phyloP scores from a whole-genome alignment of 1,139 yeast species.

The Lodderomyces margitis region DNA sequence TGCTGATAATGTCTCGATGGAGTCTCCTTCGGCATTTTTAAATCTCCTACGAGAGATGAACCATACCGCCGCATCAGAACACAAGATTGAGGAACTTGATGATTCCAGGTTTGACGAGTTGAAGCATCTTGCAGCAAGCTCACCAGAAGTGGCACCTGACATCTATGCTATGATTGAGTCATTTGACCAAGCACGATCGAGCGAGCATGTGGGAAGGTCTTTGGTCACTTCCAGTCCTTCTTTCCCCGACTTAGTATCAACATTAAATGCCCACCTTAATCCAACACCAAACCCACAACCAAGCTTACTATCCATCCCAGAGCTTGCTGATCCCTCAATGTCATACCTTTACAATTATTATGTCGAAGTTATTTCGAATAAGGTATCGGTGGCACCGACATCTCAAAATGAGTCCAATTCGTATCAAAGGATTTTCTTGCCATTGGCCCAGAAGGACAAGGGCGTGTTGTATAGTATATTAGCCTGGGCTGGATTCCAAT shows the following conservation, averaged over 20 bases:
- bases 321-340: conserved; percentile 18
- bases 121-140: conserved; percentile 4
- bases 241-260: conserved; percentile 18
- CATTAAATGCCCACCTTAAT: conserved; percentile 16
- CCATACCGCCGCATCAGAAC: conserved; percentile 2
- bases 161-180: conserved; percentile 11
- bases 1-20: not conserved
- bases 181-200: conserved; percentile 2
- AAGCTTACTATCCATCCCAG: conserved; percentile 19
- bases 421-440: conserved; percentile 70
- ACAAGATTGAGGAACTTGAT: conserved; percentile 8
- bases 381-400: conserved; percentile 64
- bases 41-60: conserved; percentile 22
- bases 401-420: conserved; percentile 56
- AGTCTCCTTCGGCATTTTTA: conserved; percentile 21
- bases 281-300: conserved; percentile 18
- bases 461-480: conserved; percentile 69
- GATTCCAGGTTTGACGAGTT: conserved; percentile 10
- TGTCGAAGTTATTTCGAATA: conserved; percentile 54
- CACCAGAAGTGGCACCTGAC: conserved; percentile 8
- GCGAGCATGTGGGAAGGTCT: not conserved
- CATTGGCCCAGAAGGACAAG: conserved; percentile 67
- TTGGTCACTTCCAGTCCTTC: conserved; percentile 4
- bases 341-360: conserved; percentile 60
- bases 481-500: conserved; percentile 76